phyloP scores from a whole-genome alignment of 164 flowering plant genomes.

The Dillenia turbinata region DNA sequence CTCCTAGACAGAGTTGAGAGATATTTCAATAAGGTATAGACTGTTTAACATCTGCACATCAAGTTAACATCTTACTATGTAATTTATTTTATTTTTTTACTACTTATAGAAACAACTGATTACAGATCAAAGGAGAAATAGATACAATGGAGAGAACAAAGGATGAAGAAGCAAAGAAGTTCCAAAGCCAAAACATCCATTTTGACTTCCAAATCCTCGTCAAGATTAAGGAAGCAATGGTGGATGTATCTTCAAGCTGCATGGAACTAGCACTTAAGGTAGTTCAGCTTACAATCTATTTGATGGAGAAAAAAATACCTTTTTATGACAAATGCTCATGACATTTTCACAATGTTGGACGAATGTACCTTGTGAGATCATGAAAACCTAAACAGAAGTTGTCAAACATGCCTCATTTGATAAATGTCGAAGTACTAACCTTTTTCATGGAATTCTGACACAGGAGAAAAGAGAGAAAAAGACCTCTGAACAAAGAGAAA shows the following conservation, averaged over 20 bases:
- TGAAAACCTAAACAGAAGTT: no score
- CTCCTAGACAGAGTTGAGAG: slow-evolving; percentile 60
- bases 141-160: slow-evolving; percentile 69
- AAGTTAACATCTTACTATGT: no score
- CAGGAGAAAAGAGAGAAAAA: slow-evolving; percentile 51
- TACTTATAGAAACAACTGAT: not conserved
- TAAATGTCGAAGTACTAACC: no score
- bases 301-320: no score
- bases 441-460: not conserved
- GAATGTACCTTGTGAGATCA: no score
- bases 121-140: slow-evolving; percentile 67
- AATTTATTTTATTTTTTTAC: no score
- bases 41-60: no score
- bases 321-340: no score
- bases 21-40: slow-evolving; percentile 71
- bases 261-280: slow-evolving; percentile 84
- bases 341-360: no score
- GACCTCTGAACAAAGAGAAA: slow-evolving; percentile 14
- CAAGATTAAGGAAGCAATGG: slow-evolving; percentile 74
- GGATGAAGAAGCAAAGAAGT: slow-evolving; percentile 75
- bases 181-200: slow-evolving; percentile 52
- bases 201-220: slow-evolving; percentile 62
- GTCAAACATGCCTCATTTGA: no score
- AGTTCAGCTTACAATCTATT: not conserved
- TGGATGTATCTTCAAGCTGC: slow-evolving; percentile 78